Percentiles rank a stretch among this genome's conserved stretches.
Evolutionary conservation across 1,139 yeast genomes (phyloP).

Genomic region (Scheffersomyces insectosa): DNA sequence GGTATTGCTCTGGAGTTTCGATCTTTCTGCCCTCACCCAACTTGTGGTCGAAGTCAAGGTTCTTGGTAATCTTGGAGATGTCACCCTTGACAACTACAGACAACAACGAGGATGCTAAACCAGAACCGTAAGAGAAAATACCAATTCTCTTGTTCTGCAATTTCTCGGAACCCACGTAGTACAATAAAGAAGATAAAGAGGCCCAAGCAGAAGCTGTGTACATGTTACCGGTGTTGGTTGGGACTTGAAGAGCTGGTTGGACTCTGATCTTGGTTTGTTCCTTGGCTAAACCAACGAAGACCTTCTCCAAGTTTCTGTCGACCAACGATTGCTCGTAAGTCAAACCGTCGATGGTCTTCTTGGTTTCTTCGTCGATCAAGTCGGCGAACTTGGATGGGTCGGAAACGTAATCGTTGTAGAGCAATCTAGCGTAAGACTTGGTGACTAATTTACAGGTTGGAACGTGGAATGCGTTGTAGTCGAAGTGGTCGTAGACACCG

Average conservation of each 20-base stretch:
- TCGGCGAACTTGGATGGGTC: conserved; percentile 63
- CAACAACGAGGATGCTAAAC: conserved; percentile 89
- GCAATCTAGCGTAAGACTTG: conserved; percentile 89
- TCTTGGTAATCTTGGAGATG: conserved; percentile 63
- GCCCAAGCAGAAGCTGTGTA: conserved; percentile 95
- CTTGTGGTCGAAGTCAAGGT: conserved; percentile 67
- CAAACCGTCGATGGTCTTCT: conserved; percentile 51
- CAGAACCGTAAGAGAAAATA: conserved; percentile 96
- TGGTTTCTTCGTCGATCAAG: conserved; percentile 54
- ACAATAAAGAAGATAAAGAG: conserved; percentile 78
- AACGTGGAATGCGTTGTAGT: conserved; percentile 95
- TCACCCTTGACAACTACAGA: conserved; percentile 83
- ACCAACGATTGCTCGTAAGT: conserved; percentile 78
- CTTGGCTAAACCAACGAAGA: conserved; percentile 79
- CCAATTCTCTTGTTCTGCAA: conserved; percentile 87
- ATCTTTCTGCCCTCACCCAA: conserved; percentile 63
- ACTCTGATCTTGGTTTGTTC: conserved; percentile 69
- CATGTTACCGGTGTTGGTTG: conserved; percentile 98
- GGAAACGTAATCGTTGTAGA: conserved; percentile 82
- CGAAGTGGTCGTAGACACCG: conserved; percentile 72
- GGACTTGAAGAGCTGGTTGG: conserved; percentile 77
- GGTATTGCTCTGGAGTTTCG: conserved; percentile 77
- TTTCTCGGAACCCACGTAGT: conserved; percentile 69
- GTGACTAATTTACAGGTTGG: conserved; percentile 96
- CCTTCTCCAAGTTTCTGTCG: conserved; percentile 82